Base-by-base conservation (phyloP, 495 filamentous ascomycete genomes). In the Aspergillus leporis region DNA sequence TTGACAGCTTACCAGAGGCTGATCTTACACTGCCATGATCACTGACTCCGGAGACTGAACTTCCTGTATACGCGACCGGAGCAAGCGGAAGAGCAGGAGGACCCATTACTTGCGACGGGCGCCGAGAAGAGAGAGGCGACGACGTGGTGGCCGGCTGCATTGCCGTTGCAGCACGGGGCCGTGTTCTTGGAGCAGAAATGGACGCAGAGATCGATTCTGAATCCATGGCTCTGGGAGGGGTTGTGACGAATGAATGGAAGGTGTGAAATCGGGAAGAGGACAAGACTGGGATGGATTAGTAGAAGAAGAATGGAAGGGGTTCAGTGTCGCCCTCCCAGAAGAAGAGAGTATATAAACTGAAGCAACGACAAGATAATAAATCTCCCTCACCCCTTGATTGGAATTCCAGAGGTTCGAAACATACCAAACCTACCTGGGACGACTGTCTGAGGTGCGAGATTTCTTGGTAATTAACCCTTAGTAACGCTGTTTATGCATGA, bases 181-280 rank as follows among this genome's bases (percentile, higher is more conserved):
- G 77, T 14, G 69, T 64, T 57, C 78, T 59, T 23, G 51, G 78
- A 23, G 83, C 80, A 30, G 83, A 85, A 5, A 82, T 71, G 50
- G 86, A 78, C 30, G 84, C 74, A 3, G 84, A 79, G 63, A 84
- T 89, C 55, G 86, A 73, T 58, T 89, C 87, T 30, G 88, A 81
- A 70, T 82, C 73, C 83, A 86, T 85, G 31, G 38, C 60, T 46
- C 13, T 34, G 34, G 34, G 36, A 14, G 34, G 36, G 22, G 9
- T 22, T 14, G n/a, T n/a, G 14, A 12, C 13, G 47, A 18, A 21
- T 21, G 22, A 43, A 59, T 12, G 40, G 31, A 22, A 16, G 0
- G 48, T 21, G 22, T 13, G 30, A 52, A 19, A 13, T 18, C n/a
- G 18, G 52, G 12, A 21, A 45, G 36, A 21, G n/a, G 8, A 30